A percentile compares a stretch with the other conserved stretches of the same genome.
Evolutionary conservation across 2,329 filamentous ascomycete genomes (phyloP).

Genomic region (Sporothrix pseudoabietina): DNA sequence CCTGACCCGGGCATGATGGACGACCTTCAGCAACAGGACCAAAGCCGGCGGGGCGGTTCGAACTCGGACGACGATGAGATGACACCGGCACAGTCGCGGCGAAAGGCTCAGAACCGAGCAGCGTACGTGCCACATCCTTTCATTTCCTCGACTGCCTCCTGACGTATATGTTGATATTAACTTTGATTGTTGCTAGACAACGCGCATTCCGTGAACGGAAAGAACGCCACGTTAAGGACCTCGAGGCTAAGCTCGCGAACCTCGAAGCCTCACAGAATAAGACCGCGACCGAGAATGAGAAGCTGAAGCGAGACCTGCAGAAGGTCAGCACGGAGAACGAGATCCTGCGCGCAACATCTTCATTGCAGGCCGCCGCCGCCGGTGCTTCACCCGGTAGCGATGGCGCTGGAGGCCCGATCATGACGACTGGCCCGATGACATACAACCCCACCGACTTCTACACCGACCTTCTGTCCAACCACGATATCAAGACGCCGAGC

Average conservation of each 20-base stretch:
- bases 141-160: neutral
- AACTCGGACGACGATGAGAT: slow-evolving; percentile 60
- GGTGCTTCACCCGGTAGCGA: slow-evolving; percentile 49
- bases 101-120: slow-evolving; percentile 64
- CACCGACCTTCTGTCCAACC: slow-evolving; percentile 61
- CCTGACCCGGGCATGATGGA: slow-evolving; percentile 45
- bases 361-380: slow-evolving; percentile 38
- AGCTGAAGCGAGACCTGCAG: slow-evolving; percentile 79
- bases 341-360: slow-evolving; percentile 79
- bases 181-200: slow-evolving; percentile 60
- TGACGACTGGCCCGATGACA: slow-evolving; percentile 66
- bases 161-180: neutral
- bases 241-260: slow-evolving; percentile 79
- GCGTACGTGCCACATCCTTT: slow-evolving; percentile 54
- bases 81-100: slow-evolving; percentile 60
- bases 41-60: slow-evolving; percentile 45
- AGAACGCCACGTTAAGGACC: slow-evolving; percentile 85
- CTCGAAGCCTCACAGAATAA: slow-evolving; percentile 74
- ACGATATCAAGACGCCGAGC: slow-evolving; percentile 64
- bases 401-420: slow-evolving; percentile 49
- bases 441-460: slow-evolving; percentile 75
- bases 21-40: slow-evolving; percentile 37
- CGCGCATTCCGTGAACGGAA: slow-evolving; percentile 95
- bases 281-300: slow-evolving; percentile 81
- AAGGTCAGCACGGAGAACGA: slow-evolving; percentile 89